phyloP scores from a whole-genome alignment of 2,329 filamentous ascomycete genomes.

The Aspergillus calidoustus region DNA sequence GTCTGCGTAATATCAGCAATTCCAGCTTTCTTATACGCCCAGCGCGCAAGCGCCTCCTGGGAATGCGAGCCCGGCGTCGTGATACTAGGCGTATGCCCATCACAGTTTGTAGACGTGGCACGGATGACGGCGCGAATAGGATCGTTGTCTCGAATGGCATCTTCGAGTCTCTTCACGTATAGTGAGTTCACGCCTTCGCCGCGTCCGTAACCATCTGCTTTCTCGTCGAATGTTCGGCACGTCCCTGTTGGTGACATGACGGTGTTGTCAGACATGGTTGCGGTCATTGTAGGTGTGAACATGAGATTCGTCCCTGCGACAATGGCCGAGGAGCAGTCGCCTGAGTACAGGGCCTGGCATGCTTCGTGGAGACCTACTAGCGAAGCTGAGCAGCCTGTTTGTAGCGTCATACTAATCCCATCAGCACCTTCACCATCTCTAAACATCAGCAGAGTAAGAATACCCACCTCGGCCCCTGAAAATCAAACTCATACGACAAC shows the following conservation, averaged over 20 bases:
- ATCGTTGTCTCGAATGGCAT: conserved; percentile 35
- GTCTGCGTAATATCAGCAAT: conserved; percentile 9
- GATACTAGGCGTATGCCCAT: conserved; percentile 25
- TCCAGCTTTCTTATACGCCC: conserved; percentile 2
- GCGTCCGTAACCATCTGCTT: conserved; percentile 36
- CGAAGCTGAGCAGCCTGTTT: not conserved
- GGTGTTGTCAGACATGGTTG: not conserved
- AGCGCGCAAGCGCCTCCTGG: conserved; percentile 15
- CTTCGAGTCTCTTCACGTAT: conserved; percentile 31
- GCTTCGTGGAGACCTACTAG: not conserved
- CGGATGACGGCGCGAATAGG: conserved; percentile 37
- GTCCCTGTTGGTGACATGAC: conserved; percentile 1
- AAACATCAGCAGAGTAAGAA: too few relatives aligned
- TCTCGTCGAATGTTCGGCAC: conserved; percentile 24
- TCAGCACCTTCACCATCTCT: conserved; percentile 29
- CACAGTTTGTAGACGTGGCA: conserved; percentile 26
- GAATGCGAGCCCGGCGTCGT: not conserved
- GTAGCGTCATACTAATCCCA: conserved; percentile 6
- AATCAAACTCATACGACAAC: conserved; percentile 19
- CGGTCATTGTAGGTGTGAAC: not conserved
- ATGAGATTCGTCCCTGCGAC: not conserved
- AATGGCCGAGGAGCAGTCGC: not conserved
- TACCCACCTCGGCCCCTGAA: conserved; percentile 28
- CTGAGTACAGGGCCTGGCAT: not conserved
- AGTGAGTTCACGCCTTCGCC: conserved; percentile 39